phyloP scores from a whole-genome alignment of 2,329 filamentous ascomycete genomes.

The Scorias spongiosa region DNA sequence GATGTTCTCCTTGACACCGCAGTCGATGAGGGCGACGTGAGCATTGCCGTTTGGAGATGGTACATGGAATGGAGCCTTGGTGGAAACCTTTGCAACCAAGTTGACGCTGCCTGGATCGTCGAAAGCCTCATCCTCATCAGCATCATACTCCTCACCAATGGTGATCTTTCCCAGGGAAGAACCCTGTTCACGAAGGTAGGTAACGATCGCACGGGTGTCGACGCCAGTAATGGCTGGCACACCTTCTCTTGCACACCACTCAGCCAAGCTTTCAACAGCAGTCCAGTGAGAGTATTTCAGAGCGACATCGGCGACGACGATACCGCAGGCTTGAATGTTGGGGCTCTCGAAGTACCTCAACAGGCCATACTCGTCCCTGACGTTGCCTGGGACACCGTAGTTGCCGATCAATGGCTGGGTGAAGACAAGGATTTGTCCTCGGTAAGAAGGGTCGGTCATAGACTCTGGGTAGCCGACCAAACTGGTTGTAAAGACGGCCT shows the following conservation, averaged over 20 bases:
- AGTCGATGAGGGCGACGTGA: slow-evolving; percentile 91
- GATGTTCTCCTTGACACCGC: slow-evolving; percentile 99
- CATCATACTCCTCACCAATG: slow-evolving; percentile 94
- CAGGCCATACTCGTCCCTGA: slow-evolving; percentile 75
- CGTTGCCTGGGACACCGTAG: slow-evolving; percentile 83
- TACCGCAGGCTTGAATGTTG: slow-evolving; percentile 88
- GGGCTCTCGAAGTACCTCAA: slow-evolving; percentile 97
- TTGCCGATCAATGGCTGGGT: slow-evolving; percentile 96
- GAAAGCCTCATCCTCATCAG: slow-evolving; percentile 92
- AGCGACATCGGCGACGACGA: slow-evolving; percentile 90
- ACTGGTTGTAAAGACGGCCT: slow-evolving; percentile 97
- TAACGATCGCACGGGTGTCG: slow-evolving; percentile 93
- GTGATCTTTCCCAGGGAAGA: slow-evolving; percentile 91
- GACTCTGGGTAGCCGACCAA: slow-evolving; percentile 96
- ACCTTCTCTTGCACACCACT: slow-evolving; percentile 94
- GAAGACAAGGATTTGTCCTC: slow-evolving; percentile 91
- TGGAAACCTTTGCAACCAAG: slow-evolving; percentile 88
- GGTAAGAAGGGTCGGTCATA: slow-evolving; percentile 53
- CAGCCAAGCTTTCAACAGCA: slow-evolving; percentile 77
- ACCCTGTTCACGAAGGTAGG: slow-evolving; percentile 86
- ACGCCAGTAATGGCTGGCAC: slow-evolving; percentile 93
- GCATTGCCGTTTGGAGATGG: slow-evolving; percentile 67
- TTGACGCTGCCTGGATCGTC: slow-evolving; percentile 94
- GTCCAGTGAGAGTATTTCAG: slow-evolving; percentile 97
- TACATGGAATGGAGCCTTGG: slow-evolving; percentile 94